Evolutionary conservation across 768 basidiomycete species (phyloP).

Genomic region (Multifurca ochricompacta): DNA sequence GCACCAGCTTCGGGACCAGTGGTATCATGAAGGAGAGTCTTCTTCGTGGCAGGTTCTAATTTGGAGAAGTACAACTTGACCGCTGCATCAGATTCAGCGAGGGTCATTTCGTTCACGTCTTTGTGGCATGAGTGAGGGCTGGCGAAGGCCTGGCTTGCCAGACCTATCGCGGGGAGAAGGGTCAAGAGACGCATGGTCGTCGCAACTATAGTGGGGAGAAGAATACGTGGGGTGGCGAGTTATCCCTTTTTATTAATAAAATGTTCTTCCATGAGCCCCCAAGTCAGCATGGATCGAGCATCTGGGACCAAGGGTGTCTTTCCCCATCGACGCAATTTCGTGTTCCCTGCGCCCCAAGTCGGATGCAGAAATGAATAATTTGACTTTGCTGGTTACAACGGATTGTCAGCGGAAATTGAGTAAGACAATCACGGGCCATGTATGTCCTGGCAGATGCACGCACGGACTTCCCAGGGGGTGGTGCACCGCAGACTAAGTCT

Average conservation of each 20-base stretch:
- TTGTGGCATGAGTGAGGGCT: background rate
- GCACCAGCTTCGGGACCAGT: slow-evolving; percentile 17
- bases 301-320: background rate
- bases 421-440: background rate
- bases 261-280: too few relatives aligned
- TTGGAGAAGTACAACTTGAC: slow-evolving; percentile 12
- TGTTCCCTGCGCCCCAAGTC: background rate
- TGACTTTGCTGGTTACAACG: background rate
- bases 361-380: background rate
- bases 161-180: background rate
- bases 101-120: slow-evolving; percentile 2
- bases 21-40: slow-evolving; percentile 6
- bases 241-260: slow-evolving; percentile 1
- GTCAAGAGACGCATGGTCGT: slow-evolving; percentile 3
- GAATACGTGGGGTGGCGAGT: background rate
- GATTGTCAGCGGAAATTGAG: background rate
- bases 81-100: background rate
- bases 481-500: background rate
- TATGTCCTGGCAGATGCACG: background rate
- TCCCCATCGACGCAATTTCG: too few relatives aligned
- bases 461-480: background rate
- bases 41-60: background rate
- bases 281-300: background rate
- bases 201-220: background rate
- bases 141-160: slow-evolving; percentile 2